phyloP scores from a whole-genome alignment of 768 basidiomycete genomes.

The Tulasnella sp. region DNA sequence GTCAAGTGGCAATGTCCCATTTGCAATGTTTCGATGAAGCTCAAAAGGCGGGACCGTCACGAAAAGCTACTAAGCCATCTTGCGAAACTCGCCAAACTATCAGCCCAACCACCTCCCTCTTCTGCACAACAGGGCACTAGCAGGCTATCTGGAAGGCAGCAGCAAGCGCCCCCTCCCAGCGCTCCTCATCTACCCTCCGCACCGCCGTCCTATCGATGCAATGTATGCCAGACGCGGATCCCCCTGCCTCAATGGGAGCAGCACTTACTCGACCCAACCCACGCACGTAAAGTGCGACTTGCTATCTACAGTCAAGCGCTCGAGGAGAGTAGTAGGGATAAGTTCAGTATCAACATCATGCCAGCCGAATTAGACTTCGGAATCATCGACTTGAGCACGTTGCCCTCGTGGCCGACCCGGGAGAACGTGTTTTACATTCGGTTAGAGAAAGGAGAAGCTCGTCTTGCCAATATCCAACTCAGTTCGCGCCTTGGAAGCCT shows the following conservation, averaged over 20 bases:
- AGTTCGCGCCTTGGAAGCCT: not conserved
- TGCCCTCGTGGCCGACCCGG: not conserved
- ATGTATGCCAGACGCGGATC: not conserved
- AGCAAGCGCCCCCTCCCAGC: not conserved
- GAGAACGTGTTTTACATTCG: not conserved
- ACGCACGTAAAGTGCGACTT: not conserved
- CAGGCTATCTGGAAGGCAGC: not conserved
- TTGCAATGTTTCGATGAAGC: not conserved
- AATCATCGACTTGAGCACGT: not conserved
- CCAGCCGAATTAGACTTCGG: not conserved
- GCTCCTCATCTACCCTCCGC: not conserved
- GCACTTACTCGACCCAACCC: not conserved
- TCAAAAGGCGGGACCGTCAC: not conserved
- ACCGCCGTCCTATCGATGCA: not conserved
- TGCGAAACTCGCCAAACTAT: not conserved
- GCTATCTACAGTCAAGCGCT: not conserved
- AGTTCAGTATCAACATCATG: not conserved
- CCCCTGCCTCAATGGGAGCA: not conserved
- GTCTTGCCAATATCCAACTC: not conserved
- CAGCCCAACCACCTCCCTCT: not conserved
- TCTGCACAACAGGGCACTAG: not conserved
- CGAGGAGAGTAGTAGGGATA: conserved; percentile 9
- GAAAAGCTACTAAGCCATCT: not conserved
- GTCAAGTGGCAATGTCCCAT: not conserved
- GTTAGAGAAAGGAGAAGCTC: not conserved